Evolutionary conservation across 345 rosid species (phyloP), one percentile per base, ranked within the genome.

Genomic region (Eucalyptus microcorys): DNA sequence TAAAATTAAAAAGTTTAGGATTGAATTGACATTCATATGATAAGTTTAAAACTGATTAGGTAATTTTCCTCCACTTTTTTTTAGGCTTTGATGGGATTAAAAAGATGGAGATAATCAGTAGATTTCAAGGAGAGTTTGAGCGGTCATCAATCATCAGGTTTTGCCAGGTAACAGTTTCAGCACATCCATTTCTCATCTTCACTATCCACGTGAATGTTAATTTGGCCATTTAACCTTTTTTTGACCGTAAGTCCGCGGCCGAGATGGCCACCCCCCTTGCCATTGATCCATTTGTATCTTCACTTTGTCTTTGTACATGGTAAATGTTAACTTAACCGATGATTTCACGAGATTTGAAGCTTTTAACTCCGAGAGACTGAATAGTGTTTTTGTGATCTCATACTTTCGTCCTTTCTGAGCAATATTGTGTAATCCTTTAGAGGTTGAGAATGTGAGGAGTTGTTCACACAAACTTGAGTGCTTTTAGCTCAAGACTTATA

Each of bases 281-380:
- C 14, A 17, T 19, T 34, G 81, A 71, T 17, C 81, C 26, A 17
- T 71, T 34, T 34, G 12, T 71, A 17, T 17, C 81, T 71, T 71
- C 43, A 71, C 81, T 34, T 17, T 34, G 81, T 34, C 43, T 3
- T 68, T 34, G 80, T 10, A 34, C 42, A 68, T 16, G 7, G 24
- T 8, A 8, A 17, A 34, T 16, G 13, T 34, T 68, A 5, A 68
- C 17, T 68, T 17, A 22, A 17, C 43, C 1, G 43, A 34, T 34
- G 43, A 68, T 68, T 34, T 68, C 80, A 17, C 3, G 8, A 49
- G 52, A 49, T 49, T 49, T 15, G 21, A 49, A 49, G 52, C 21
- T 49, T 49, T 15, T 1, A 49, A 49, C 16, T 49, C 0, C 0
- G 3, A 49, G 52, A 49, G 21, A 49, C 3, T 49, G 8, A 49